These are phyloP conservation scores for Russula ochroleuca DNA, from an alignment of 768 basidiomycete species.

Conservation along the genomic window DNA sequence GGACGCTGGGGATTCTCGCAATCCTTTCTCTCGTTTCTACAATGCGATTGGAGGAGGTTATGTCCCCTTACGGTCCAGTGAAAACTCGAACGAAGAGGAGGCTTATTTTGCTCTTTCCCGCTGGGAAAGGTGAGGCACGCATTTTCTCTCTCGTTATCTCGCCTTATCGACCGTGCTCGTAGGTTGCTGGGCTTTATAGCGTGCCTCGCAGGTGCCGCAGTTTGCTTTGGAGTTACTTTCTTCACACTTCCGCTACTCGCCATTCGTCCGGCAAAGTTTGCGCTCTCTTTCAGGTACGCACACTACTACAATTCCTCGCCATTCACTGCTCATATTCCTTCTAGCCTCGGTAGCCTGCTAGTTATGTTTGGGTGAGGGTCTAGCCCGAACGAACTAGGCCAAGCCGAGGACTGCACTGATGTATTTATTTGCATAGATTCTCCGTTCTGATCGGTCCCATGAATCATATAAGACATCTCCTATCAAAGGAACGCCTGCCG, in stretches of 20 bases:
- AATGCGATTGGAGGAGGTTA: slow-evolving; percentile 81
- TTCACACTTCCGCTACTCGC: slow-evolving; percentile 70
- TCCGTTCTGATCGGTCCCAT: slow-evolving; percentile 85
- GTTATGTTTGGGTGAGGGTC: slow-evolving; percentile 88
- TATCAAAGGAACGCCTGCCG: slow-evolving; percentile 77
- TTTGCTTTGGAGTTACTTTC: slow-evolving; percentile 92
- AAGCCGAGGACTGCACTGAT: background rate
- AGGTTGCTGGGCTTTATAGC: slow-evolving; percentile 89
- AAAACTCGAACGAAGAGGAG: slow-evolving; percentile 89
- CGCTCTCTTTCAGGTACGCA: slow-evolving; percentile 72
- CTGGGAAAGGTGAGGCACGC: slow-evolving; percentile 75
- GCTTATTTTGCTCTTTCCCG: slow-evolving; percentile 89
- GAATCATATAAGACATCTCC: slow-evolving; percentile 85
- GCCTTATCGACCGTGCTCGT: background rate
- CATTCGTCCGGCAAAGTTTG: slow-evolving; percentile 85
- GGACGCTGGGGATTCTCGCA: slow-evolving; percentile 33
- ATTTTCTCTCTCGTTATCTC: slow-evolving; percentile 5
- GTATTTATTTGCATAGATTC: slow-evolving; percentile 45
- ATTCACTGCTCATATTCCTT: slow-evolving; percentile 4
- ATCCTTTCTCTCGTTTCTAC: slow-evolving; percentile 86
- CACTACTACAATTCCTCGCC: slow-evolving; percentile 1
- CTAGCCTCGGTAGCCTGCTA: slow-evolving; percentile 79
- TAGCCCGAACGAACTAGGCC: background rate
- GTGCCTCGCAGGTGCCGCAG: slow-evolving; percentile 83
- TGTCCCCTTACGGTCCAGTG: slow-evolving; percentile 78